Evolutionary conservation across 148 eudicot genomes (phyloP).

Genomic region (Vaccinium vitisidaea): DNA sequence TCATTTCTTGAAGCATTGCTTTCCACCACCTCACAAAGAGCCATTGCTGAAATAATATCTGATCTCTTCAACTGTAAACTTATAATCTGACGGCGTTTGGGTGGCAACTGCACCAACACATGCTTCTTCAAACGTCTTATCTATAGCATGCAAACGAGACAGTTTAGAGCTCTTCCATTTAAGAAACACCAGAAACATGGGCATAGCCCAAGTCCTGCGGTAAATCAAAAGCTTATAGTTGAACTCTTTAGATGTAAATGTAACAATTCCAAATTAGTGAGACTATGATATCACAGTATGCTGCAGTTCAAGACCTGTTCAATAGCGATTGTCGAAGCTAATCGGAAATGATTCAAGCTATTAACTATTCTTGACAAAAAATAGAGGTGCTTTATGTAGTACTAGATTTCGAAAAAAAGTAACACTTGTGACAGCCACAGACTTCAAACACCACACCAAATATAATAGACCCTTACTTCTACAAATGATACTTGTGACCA

Average conservation of each 20-base stretch:
- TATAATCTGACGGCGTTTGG: conserved; percentile 87
- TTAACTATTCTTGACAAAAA: not conserved
- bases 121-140: conserved; percentile 95
- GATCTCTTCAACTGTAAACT: conserved; percentile 61
- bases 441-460: not conserved
- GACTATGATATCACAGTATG: too few species aligned
- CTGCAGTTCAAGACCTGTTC: not conserved
- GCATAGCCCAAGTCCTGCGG: not conserved
- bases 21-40: conserved; percentile 30
- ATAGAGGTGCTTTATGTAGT: not conserved
- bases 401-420: not conserved
- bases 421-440: not conserved
- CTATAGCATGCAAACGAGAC: conserved; percentile 38
- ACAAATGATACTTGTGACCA: not conserved
- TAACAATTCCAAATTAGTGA: not conserved
- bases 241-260: not conserved
- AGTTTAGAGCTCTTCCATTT: not conserved
- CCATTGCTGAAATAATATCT: conserved; percentile 60
- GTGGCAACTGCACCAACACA: conserved; percentile 81
- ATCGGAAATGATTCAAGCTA: not conserved
- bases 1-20: conserved; percentile 27
- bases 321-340: not conserved
- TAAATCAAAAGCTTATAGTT: not conserved
- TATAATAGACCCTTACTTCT: not conserved
- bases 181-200: not conserved